A percentile compares a stretch with the other conserved stretches of the same genome.
phyloP scores from a whole-genome alignment of 1,139 yeast genomes.

The Yamadazyma pseudoaaseri region DNA sequence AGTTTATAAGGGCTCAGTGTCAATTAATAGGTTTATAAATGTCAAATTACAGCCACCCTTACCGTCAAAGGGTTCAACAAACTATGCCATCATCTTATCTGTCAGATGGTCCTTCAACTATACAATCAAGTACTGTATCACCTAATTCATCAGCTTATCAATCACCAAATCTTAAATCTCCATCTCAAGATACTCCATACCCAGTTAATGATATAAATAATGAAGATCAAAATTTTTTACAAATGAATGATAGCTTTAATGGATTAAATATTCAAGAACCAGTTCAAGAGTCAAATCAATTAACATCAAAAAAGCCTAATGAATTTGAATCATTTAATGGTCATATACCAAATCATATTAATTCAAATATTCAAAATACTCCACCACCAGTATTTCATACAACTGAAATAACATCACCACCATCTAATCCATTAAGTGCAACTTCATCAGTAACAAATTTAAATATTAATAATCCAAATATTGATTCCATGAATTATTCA shows the following conservation, averaged over 20 bases:
- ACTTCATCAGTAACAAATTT: slow-evolving; percentile 42
- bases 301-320: neutral
- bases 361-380: slow-evolving; percentile 4
- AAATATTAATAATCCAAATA: slow-evolving; percentile 21
- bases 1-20: too few relatives aligned
- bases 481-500: slow-evolving; percentile 16
- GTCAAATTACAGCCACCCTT: slow-evolving; percentile 23
- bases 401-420: slow-evolving; percentile 25
- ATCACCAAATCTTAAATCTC: slow-evolving; percentile 9
- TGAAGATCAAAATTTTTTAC: too few relatives aligned
- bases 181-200: slow-evolving; percentile 16
- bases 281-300: too few relatives aligned
- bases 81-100: neutral
- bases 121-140: slow-evolving; percentile 6
- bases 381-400: slow-evolving; percentile 9
- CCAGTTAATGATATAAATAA: slow-evolving; percentile 13
- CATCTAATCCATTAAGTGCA: slow-evolving; percentile 33
- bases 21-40: too few relatives aligned
- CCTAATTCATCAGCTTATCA: slow-evolving; percentile 11
- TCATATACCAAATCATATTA: too few relatives aligned
- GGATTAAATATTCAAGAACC: too few relatives aligned
- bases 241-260: too few relatives aligned
- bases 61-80: slow-evolving; percentile 27
- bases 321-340: too few relatives aligned
- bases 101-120: too few relatives aligned